phyloP scores from a whole-genome alignment of 1,284 basidiomycete genomes.

The Trametes hirsuta region DNA sequence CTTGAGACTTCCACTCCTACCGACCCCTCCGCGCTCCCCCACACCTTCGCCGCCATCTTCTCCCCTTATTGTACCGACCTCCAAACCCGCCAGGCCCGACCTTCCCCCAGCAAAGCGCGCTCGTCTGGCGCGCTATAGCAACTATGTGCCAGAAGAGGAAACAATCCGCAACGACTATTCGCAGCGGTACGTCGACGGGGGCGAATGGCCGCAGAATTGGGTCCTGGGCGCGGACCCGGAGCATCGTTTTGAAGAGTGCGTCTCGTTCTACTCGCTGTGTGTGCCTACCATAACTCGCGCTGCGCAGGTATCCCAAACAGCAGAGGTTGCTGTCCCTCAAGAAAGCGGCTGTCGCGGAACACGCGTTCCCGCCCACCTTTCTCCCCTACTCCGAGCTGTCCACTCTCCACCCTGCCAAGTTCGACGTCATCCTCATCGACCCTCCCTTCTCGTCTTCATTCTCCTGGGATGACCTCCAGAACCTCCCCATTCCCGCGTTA shows the following conservation, averaged over 20 bases:
- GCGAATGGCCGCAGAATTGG: conserved; percentile 91
- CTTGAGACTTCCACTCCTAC: conserved; percentile 51
- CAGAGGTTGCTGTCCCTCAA: conserved; percentile 82
- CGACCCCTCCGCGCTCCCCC: conserved; percentile 48
- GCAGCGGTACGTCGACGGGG: conserved; percentile 86
- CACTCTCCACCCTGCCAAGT: conserved; percentile 68
- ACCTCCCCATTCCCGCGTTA: conserved; percentile 82
- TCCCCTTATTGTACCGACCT: conserved; percentile 41
- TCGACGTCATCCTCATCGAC: conserved; percentile 93
- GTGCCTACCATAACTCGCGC: neutral
- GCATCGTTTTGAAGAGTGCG: conserved; percentile 91
- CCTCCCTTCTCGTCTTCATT: conserved; percentile 85
- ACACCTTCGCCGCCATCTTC: conserved; percentile 50
- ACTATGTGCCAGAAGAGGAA: conserved; percentile 90
- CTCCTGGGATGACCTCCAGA: conserved; percentile 83
- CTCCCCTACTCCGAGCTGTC: conserved; percentile 63
- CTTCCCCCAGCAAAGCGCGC: conserved; percentile 73
- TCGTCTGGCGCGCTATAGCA: conserved; percentile 64
- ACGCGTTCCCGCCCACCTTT: conserved; percentile 69
- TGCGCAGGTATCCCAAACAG: conserved; percentile 85
- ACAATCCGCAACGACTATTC: conserved; percentile 96
- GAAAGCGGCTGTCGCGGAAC: conserved; percentile 65
- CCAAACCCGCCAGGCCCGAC: conserved; percentile 51
- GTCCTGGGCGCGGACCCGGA: conserved; percentile 86
- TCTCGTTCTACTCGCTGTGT: conserved; percentile 23